phyloP scores from a whole-genome alignment of 2,329 filamentous ascomycete genomes.

The Xylariaceae sp. region DNA sequence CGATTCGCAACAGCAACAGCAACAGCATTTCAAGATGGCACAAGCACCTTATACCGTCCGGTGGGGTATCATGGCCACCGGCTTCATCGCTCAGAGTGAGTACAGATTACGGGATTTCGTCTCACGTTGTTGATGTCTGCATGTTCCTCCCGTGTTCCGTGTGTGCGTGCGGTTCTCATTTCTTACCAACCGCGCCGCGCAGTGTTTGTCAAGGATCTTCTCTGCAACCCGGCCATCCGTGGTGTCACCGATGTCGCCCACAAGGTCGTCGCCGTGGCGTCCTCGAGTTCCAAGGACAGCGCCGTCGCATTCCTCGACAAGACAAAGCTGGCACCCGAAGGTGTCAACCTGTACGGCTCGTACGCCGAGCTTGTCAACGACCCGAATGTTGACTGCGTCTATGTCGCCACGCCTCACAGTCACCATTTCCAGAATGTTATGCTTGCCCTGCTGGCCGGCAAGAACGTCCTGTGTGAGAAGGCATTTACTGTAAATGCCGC shows the following conservation, averaged over 20 bases:
- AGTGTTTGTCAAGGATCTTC: conserved; percentile 73
- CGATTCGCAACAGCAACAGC: background rate
- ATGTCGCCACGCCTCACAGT: conserved; percentile 85
- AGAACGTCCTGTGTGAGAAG: conserved; percentile 89
- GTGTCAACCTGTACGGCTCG: conserved; percentile 70
- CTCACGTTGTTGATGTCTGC: background rate
- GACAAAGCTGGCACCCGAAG: conserved; percentile 58
- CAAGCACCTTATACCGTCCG: conserved; percentile 44
- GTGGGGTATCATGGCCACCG: conserved; percentile 61
- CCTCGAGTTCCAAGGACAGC: conserved; percentile 65
- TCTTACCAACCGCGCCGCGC: background rate
- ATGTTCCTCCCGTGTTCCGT: background rate
- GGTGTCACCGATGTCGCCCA: conserved; percentile 70
- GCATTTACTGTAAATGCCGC: conserved; percentile 78
- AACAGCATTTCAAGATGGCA: conserved; percentile 36
- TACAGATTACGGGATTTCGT: conserved; percentile 6
- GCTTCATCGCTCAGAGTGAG: conserved; percentile 55
- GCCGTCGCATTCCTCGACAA: conserved; percentile 70
- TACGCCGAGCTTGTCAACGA: conserved; percentile 80
- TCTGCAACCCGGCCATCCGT: conserved; percentile 66
- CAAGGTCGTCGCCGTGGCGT: conserved; percentile 73
- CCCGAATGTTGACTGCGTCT: conserved; percentile 76
- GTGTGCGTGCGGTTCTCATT: background rate
- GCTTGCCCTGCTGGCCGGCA: conserved; percentile 77
- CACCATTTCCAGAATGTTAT: conserved; percentile 91